These are phyloP conservation scores for Keithomyces neogunnii DNA, from an alignment of 2,329 filamentous ascomycete genomes.

Conservation along the genomic window DNA sequence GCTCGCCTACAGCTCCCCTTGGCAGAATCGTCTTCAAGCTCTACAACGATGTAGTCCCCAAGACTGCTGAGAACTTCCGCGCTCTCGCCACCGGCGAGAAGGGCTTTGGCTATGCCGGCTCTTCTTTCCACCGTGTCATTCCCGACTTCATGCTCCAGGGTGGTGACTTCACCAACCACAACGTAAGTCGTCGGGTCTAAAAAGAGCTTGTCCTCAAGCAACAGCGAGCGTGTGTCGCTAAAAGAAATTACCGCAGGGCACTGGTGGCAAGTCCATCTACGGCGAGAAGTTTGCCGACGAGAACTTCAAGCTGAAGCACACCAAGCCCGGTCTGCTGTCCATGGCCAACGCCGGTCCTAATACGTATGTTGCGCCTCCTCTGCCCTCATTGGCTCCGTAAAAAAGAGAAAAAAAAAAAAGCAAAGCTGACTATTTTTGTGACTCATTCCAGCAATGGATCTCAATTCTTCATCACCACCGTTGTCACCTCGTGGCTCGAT, in stretches of 20 bases:
- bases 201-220: background rate
- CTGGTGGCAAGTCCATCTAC: slow-evolving; percentile 14
- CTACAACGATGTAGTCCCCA: slow-evolving; percentile 78
- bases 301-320: slow-evolving; percentile 14
- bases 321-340: slow-evolving; percentile 12
- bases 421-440: background rate
- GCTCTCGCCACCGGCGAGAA: slow-evolving; percentile 73
- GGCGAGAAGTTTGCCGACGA: slow-evolving; percentile 13
- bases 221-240: background rate
- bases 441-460: slow-evolving; percentile 75
- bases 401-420: background rate
- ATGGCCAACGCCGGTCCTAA: slow-evolving; percentile 15
- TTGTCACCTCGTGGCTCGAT: slow-evolving; percentile 79
- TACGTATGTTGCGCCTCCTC: slow-evolving; percentile 9
- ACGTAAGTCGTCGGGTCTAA: slow-evolving; percentile 48
- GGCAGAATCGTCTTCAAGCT: slow-evolving; percentile 87
- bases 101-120: slow-evolving; percentile 75
- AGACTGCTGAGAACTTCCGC: slow-evolving; percentile 79
- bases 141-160: slow-evolving; percentile 93
- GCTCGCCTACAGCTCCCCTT: slow-evolving; percentile 4
- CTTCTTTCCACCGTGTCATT: slow-evolving; percentile 88
- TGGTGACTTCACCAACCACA: slow-evolving; percentile 88
- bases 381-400: background rate
- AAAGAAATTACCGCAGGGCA: slow-evolving; percentile 6
- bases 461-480: slow-evolving; percentile 96